Conservation (phyloP, 805 yeast species). For the Candida boleticola region DNA sequence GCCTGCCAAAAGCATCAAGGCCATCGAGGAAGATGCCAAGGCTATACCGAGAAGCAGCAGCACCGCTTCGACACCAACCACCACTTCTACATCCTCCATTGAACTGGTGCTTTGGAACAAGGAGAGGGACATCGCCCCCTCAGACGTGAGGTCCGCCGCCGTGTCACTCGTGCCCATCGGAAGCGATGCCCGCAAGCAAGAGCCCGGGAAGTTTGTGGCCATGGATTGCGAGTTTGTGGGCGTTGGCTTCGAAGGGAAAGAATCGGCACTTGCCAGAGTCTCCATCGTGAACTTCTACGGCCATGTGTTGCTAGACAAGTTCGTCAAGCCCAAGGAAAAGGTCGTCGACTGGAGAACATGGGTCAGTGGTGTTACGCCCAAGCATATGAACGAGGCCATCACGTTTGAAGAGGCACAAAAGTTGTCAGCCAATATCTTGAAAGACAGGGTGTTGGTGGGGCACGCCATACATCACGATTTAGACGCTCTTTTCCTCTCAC, state of each 20-base stretch:
- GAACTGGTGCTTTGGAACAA: conserved; percentile 24
- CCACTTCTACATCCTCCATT: conserved; percentile 5
- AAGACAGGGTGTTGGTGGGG: conserved; percentile 67
- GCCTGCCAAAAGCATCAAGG: conserved; percentile 5
- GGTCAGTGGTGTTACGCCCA: conserved; percentile 83
- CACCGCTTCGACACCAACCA: too few relatives aligned
- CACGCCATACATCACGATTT: conserved; percentile 84
- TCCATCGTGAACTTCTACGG: conserved; percentile 86
- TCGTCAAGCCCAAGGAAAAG: conserved; percentile 68
- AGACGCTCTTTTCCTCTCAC: conserved; percentile 62
- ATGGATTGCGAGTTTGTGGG: conserved; percentile 96
- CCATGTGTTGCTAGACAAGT: conserved; percentile 64
- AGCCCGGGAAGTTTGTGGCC: conserved; percentile 72
- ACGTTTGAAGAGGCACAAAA: conserved; percentile 65
- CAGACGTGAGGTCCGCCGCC: conserved; percentile 10
- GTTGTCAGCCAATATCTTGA: conserved; percentile 49
- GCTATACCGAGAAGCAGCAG: too few relatives aligned
- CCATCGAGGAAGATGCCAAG: too few relatives aligned
- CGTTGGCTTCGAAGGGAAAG: conserved; percentile 69
- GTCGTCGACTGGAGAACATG: conserved; percentile 92
- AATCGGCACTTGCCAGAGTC: conserved; percentile 78
- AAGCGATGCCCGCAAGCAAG: conserved; percentile 29
- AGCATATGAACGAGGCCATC: conserved; percentile 65
- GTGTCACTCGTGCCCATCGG: conserved; percentile 4
- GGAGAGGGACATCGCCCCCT: conserved; percentile 18